Conservation (phyloP, 331 rosid species). For the Acacia concinna region DNA sequence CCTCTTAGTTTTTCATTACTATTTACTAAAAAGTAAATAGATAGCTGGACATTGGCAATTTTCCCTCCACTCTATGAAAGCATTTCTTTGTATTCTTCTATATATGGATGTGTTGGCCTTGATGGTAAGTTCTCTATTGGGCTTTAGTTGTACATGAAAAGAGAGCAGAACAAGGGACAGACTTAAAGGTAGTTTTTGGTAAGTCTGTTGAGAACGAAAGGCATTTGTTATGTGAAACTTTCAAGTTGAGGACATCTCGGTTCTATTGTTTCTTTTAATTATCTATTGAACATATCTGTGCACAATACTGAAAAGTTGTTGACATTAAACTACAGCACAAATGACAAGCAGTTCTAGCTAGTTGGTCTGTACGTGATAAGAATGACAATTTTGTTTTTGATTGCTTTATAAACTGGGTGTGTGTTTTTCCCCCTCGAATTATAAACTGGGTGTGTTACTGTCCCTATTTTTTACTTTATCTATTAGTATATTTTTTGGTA, state of each 20-base stretch:
- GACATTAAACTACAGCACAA: neutral
- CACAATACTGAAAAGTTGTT: neutral
- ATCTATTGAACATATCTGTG: neutral
- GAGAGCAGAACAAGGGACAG: neutral
- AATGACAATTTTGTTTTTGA: slow-evolving; percentile 8
- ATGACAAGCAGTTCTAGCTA: neutral
- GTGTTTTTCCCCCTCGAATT: too few relatives aligned
- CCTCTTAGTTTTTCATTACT: neutral
- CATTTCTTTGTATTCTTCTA: neutral
- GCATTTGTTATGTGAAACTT: neutral
- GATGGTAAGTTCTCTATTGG: neutral
- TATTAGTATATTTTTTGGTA: slow-evolving; percentile 30
- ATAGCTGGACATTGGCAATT: neutral
- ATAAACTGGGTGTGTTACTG: neutral
- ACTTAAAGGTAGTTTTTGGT: neutral
- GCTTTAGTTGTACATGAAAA: neutral
- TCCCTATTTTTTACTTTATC: slow-evolving; percentile 3
- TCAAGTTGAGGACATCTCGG: neutral
- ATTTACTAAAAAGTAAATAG: neutral
- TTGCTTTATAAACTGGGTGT: neutral
- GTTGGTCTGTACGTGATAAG: slow-evolving; percentile 7
- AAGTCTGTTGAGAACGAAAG: neutral
- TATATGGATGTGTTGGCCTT: neutral
- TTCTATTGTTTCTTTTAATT: neutral
- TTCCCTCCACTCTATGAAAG: neutral